Base-by-base conservation (phyloP, 768 basidiomycete species). In the Boletus reticuloceps region DNA sequence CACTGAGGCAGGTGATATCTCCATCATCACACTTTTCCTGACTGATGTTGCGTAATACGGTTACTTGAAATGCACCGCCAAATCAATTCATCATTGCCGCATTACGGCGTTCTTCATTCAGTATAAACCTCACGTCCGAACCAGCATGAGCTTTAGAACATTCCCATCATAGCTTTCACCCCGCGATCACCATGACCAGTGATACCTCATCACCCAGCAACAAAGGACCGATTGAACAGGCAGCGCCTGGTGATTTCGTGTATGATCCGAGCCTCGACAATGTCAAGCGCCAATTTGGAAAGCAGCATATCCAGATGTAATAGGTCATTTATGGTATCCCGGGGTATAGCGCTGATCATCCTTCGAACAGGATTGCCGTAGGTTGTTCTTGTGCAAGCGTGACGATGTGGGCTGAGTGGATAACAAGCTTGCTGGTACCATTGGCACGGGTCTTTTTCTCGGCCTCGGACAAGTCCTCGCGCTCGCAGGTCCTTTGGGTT, bases 381-480 rank as follows among this genome's bases (percentile, higher is more conserved):
- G 20, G 64, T 49, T 43, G 7, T 43, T 53, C 17, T 53, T 20
- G 16, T 53, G 29, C 11, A 20, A 25, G 9, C 11, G 5, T 43
- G 16, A 22, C 1, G 22, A 25, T 13, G 8, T 47, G n/a, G 5
- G 38, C 44, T 61, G 20, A 64, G 17, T 16, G 12, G 29, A 19
- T 27, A 17, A 48, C 42, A 43, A 67, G 65, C 58, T 71, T 55
- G 68, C 67, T 14, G 68, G 70, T n/a, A 61, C 58, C 5, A 65
- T 71, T 27, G 68, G 70, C 13, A 69, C 70, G 0, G 70, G 70
- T 12, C 63, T 71, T 16, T 71, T 71, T 52, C 49, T 68, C 6
- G 70, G 70, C 10, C 59, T 71, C 16, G 70, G 70, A 34, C 42
- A 65, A 47, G 56, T 71, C n/a, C 68, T 71, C 8, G 46, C 61